Evolutionary conservation across 2,329 filamentous ascomycete genomes (phyloP).

Genomic region (Tolypocladium amazonense): DNA sequence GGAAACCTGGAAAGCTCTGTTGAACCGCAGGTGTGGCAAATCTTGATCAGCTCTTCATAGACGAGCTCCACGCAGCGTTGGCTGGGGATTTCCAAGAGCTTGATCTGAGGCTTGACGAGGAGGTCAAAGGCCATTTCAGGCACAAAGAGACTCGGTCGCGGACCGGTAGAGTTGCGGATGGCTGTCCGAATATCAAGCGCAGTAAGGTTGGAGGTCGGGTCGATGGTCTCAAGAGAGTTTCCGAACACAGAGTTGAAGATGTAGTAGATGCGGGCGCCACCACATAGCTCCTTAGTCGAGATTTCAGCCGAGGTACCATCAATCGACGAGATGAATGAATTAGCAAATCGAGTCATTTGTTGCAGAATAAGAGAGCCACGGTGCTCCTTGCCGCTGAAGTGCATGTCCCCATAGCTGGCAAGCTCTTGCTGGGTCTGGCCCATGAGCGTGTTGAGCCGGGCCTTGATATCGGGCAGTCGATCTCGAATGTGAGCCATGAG

Average conservation of each 20-base stretch:
- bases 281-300: slow-evolving; percentile 94
- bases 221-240: slow-evolving; percentile 89
- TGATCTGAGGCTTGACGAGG: slow-evolving; percentile 96
- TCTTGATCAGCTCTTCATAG: slow-evolving; percentile 98
- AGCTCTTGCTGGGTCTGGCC: slow-evolving; percentile 99
- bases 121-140: slow-evolving; percentile 97
- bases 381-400: slow-evolving; percentile 96
- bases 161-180: slow-evolving; percentile 95
- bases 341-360: slow-evolving; percentile 96
- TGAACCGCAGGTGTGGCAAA: slow-evolving; percentile 95
- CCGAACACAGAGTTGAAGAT: slow-evolving; percentile 99
- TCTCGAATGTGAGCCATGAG: slow-evolving; percentile 96
- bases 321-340: slow-evolving; percentile 95
- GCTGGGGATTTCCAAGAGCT: slow-evolving; percentile 86
- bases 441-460: slow-evolving; percentile 94
- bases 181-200: slow-evolving; percentile 92
- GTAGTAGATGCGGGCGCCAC: slow-evolving; percentile 92
- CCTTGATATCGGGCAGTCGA: slow-evolving; percentile 93
- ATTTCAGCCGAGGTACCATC: slow-evolving; percentile 98
- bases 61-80: slow-evolving; percentile 96
- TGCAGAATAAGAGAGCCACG: slow-evolving; percentile 89
- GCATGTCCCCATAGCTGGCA: slow-evolving; percentile 94
- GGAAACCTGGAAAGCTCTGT: slow-evolving; percentile 89
- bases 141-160: slow-evolving; percentile 89
- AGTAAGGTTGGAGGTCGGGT: slow-evolving; percentile 90